Evolutionary conservation across 805 yeast genomes (phyloP), one percentile per base, ranked within the genome.

Genomic region (Yarrowia sp.): DNA sequence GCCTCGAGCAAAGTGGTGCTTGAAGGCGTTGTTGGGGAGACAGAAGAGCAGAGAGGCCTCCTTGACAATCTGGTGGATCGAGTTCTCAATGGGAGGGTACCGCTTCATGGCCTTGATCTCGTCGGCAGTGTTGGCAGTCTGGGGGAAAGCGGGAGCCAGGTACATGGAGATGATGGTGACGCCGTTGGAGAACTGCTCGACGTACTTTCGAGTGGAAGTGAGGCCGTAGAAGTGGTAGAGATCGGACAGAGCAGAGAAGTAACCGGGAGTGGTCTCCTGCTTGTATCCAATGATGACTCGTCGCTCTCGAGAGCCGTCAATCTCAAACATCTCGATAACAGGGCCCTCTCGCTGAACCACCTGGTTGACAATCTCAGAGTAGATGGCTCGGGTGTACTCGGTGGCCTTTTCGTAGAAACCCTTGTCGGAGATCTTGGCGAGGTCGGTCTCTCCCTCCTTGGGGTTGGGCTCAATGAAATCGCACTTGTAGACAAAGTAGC

Each of bases 41-140:
- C 97, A 89, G 78, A 89, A 95, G 69, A 93, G 81, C 71, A 95
- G 82, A 5, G 98, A 91, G 39, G 97, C 96, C 77, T 93, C 99
- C 79, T 90, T 92, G 73, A 90, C 87, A 67, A 93, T 88, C 80
- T 93, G 98, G 74, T 86, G 86, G 68, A 92, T 86, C 28, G 96
- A 86, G 71, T 88, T 81, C 71, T 91, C 93, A 66, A 86, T 81
- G 3, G 86, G 85, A 28, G 80, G 80, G 65, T 65, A 69, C 45
- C 68, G 71, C 68, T 68, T 70, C 45, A 71, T 66, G 18, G 67
- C 67, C 68, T 69, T 66, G 55, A 72, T 69, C 70, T 72, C 73
- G 71, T 71, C 68, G 44, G 71, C 66, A 28, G 76, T 70, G 53
- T 74, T 68, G 15, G 77, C 74, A 31, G 71, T 77, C 65, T 76